Evolutionary conservation across 164 flowering plant species (phyloP), one percentile per base, ranked within the genome.

Genomic region (Kalanchoe fedtschenkoi): DNA sequence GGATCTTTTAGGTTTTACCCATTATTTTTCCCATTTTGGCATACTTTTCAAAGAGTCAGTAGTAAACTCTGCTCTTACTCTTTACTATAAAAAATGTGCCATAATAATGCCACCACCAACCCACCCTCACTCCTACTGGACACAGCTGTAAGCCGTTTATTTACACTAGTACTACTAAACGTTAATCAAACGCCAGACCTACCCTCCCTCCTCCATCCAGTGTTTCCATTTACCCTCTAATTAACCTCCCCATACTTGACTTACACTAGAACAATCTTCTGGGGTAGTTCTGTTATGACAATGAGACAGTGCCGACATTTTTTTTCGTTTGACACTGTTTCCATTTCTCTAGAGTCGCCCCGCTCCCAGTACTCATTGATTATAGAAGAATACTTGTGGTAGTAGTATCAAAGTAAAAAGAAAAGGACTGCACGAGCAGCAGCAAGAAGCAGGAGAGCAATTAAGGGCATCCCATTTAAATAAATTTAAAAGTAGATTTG

Each of bases 161-260:
- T n/a, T 47, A 51, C 56, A 24, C 32, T 24, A 2, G 30, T 32
- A 24, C 32, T 51, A 26, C 56, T 51, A 26, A 51, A 51, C 32
- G 13, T 26, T 51, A 51, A 24, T 24, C 33, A 10, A 51, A 51
- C 21, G 32, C 32, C 5, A 3, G 56, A 26, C 32, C 32, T 51
- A 51, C 56, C 56, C 5, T 47, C 28, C 32, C 56, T 44, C 56
- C 17, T 51, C 56, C 56, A 47, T 47, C 56, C n/a, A n/a, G n/a
- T n/a, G n/a, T n/a, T n/a, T 6, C 32, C 56, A 51, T 51, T n/a
- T n/a, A n/a, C 56, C 33, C 24, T 51, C 32, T 51, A 24, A 24
- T 47, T 22, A 21, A 47, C 30, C 55, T n/a, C n/a, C 29, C 1
- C 10, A 13, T 51, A 51, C 56, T 24, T 51, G 28, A 51, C 24